Conservation (phyloP, 2,329 filamentous ascomycete species). For the Ophiocordyceps robertsii region DNA sequence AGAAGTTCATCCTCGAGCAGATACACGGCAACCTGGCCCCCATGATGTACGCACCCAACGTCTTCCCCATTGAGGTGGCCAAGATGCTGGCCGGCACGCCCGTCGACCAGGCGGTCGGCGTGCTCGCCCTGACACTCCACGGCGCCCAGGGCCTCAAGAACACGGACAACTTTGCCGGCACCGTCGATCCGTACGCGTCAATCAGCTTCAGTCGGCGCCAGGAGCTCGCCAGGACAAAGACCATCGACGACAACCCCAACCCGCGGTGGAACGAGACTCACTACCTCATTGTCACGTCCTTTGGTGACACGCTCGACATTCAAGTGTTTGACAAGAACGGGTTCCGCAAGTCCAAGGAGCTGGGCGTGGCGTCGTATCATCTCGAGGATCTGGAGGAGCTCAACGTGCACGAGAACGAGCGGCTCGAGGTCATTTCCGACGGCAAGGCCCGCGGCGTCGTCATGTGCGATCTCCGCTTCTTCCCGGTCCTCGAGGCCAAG, state of each 20-base stretch:
- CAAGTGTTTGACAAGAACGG: conserved; percentile 89
- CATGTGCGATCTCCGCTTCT: conserved; percentile 79
- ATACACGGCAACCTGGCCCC: conserved; percentile 88
- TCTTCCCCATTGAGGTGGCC: conserved; percentile 95
- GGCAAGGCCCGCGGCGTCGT: conserved; percentile 74
- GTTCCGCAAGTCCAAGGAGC: conserved; percentile 88
- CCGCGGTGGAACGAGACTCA: conserved; percentile 95
- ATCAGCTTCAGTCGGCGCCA: conserved; percentile 75
- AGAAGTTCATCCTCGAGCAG: conserved; percentile 87
- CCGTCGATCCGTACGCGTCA: conserved; percentile 77
- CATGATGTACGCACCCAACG: conserved; percentile 97
- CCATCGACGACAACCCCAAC: conserved; percentile 67
- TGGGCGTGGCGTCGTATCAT: conserved; percentile 74
- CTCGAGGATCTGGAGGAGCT: conserved; percentile 72
- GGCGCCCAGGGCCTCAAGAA: conserved; percentile 90
- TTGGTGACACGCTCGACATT: conserved; percentile 77
- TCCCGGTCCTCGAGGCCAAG: conserved; percentile 69
- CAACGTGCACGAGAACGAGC: conserved; percentile 68
- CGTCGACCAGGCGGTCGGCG: conserved; percentile 90
- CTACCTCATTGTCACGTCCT: conserved; percentile 85
- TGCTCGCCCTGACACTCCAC: conserved; percentile 82
- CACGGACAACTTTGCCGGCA: conserved; percentile 82
- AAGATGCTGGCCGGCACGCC: conserved; percentile 94
- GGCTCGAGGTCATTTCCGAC: conserved; percentile 70
- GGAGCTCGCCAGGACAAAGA: conserved; percentile 80